Percentiles rank a stretch among this genome's conserved stretches.
Evolutionary conservation across 176 grass and related monocot species (phyloP).

Genomic region (Cenchrus purpureus): DNA sequence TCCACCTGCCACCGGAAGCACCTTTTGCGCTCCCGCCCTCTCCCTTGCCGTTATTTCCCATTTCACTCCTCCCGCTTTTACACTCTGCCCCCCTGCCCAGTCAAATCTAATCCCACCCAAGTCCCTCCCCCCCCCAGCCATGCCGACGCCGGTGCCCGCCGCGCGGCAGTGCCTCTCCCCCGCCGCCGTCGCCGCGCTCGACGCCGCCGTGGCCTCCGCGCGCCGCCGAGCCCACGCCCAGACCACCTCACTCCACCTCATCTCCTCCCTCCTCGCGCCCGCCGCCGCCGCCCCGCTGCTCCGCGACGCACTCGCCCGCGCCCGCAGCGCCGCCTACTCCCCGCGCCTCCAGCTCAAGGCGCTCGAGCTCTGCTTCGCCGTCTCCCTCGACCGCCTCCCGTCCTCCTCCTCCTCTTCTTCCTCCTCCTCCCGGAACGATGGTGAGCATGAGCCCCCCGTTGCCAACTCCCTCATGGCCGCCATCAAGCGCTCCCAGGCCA

Average conservation of each 20-base stretch:
- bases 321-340: constrained; percentile 10
- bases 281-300: constrained; percentile 47
- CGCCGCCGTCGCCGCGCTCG: constrained; percentile 36
- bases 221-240: constrained; percentile 61
- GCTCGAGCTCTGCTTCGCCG: constrained; percentile 80
- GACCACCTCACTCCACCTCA: constrained; percentile 91
- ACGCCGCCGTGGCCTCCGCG: constrained; percentile 47
- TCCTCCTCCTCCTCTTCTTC: constrained; percentile 24
- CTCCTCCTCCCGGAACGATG: not conserved
- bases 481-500: constrained; percentile 89
- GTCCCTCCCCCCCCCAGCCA: constrained; percentile 1
- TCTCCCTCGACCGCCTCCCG: constrained; percentile 70
- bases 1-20: not conserved
- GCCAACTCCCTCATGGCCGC: constrained; percentile 96
- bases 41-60: constrained; percentile 18
- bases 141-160: constrained; percentile 78
- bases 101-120: constrained; percentile 14
- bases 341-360: constrained; percentile 90
- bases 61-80: constrained; percentile 35
- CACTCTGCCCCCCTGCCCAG: constrained; percentile 45
- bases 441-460: constrained; percentile 45
- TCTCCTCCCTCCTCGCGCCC: constrained; percentile 52
- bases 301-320: constrained; percentile 71
- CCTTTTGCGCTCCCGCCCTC: not conserved
- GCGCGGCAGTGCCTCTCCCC: constrained; percentile 54